These are phyloP conservation scores for Coniochaeta sp. DNA, from an alignment of 2,329 filamentous ascomycete species.

Conservation along the genomic window DNA sequence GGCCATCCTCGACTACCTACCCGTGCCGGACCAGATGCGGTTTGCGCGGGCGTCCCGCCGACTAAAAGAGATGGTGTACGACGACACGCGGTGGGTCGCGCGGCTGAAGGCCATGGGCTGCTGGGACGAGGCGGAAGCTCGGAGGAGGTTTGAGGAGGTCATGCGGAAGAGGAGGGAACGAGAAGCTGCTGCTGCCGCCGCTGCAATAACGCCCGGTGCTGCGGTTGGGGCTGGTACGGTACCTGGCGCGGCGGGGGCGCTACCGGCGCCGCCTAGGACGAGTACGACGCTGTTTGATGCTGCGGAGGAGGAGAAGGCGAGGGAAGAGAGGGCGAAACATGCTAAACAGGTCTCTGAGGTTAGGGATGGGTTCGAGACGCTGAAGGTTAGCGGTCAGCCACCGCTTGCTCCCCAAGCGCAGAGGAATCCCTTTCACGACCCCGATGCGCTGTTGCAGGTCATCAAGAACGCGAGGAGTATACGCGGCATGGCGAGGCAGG, in stretches of 20 bases:
- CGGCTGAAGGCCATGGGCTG: conserved; percentile 79
- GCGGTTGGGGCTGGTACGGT: conserved; percentile 11
- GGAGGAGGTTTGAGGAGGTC: conserved; percentile 70
- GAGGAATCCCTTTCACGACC: conserved; percentile 46
- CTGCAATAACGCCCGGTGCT: conserved; percentile 2
- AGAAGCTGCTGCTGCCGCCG: conserved; percentile 16
- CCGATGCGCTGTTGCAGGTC: conserved; percentile 59
- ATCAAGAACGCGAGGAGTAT: conserved; percentile 69
- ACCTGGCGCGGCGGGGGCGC: conserved; percentile 9
- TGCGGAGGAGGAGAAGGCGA: conserved; percentile 55
- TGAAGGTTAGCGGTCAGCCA: conserved; percentile 43
- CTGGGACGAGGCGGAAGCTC: conserved; percentile 86
- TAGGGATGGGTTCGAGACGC: conserved; percentile 72
- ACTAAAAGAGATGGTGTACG: conserved; percentile 97
- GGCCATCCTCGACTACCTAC: conserved; percentile 81
- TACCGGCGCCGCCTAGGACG: conserved; percentile 15
- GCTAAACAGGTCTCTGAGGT: conserved; percentile 11
- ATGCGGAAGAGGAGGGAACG: conserved; percentile 54
- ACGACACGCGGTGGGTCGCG: conserved; percentile 91
- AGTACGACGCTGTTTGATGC: conserved; percentile 69
- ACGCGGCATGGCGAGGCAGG: conserved; percentile 75
- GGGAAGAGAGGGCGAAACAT: conserved; percentile 20
- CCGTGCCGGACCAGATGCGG: conserved; percentile 74
- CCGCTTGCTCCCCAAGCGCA: conserved; percentile 14
- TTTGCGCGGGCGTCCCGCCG: conserved; percentile 79